Conservation (phyloP, 331 rosid species). For the Quercus tomentella region DNA sequence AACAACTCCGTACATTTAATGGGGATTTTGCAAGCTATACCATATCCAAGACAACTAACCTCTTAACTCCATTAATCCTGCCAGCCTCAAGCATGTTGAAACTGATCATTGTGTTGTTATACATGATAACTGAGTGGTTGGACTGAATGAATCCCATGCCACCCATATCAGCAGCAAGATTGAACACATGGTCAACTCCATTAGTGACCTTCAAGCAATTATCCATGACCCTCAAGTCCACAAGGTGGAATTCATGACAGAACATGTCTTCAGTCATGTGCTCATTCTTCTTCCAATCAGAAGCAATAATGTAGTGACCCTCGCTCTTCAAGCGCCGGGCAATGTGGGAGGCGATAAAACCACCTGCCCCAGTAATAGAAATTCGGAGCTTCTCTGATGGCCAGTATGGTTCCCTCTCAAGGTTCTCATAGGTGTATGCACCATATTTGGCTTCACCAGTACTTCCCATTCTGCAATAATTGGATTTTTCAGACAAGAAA, state of each 20-base stretch:
- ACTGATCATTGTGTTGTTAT: slow-evolving; percentile 97
- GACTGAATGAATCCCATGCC: slow-evolving; percentile 99
- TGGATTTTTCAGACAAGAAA: slow-evolving; percentile 5
- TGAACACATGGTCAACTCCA: slow-evolving; percentile 88
- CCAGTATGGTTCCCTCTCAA: slow-evolving; percentile 94
- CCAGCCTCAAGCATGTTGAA: slow-evolving; percentile 96
- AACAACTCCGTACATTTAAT: neutral
- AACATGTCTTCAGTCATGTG: slow-evolving; percentile 98
- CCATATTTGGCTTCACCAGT: slow-evolving; percentile 59
- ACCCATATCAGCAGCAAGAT: slow-evolving; percentile 99
- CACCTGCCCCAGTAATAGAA: slow-evolving; percentile 96
- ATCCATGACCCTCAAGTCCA: slow-evolving; percentile 97
- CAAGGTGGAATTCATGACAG: slow-evolving; percentile 94
- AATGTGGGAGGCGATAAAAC: slow-evolving; percentile 96
- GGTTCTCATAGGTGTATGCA: slow-evolving; percentile 67
- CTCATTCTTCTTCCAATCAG: slow-evolving; percentile 99
- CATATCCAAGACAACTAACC: slow-evolving; percentile 42
- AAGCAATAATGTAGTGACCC: slow-evolving; percentile 94
- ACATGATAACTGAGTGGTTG: slow-evolving; percentile 95
- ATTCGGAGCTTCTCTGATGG: slow-evolving; percentile 83
- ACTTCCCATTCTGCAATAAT: slow-evolving; percentile 75
- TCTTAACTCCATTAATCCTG: slow-evolving; percentile 81
- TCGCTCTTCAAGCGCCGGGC: slow-evolving; percentile 92
- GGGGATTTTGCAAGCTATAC: neutral
- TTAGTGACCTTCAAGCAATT: slow-evolving; percentile 84